Evolutionary conservation across 805 yeast species (phyloP).

Genomic region (Candida germanica): DNA sequence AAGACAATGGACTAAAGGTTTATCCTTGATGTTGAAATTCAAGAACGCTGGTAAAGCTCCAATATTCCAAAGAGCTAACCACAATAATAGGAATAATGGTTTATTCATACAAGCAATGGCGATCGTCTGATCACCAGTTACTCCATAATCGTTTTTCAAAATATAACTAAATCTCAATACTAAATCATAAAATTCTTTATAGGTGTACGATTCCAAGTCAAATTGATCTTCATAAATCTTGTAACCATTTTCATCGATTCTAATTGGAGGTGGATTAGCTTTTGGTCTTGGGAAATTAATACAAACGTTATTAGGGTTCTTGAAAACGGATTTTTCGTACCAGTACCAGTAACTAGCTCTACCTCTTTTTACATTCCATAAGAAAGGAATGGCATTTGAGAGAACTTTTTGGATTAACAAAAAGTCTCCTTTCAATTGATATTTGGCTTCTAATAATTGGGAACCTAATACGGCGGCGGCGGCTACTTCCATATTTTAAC

Average conservation of each 20-base stretch:
- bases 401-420: conserved; percentile 45
- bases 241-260: conserved; percentile 31
- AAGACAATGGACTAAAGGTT: conserved; percentile 77
- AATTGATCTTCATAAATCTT: conserved; percentile 54
- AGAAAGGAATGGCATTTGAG: conserved; percentile 40
- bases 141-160: conserved; percentile 59
- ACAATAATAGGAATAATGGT: conserved; percentile 72
- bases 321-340: conserved; percentile 55
- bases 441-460: conserved; percentile 46
- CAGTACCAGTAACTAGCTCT: conserved; percentile 66
- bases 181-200: conserved; percentile 62
- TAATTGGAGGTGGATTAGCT: conserved; percentile 23
- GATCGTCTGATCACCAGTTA: conserved; percentile 63
- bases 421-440: conserved; percentile 51
- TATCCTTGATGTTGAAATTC: conserved; percentile 73
- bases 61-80: conserved; percentile 87
- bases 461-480: conserved; percentile 44
- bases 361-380: conserved; percentile 31
- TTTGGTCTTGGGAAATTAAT: conserved; percentile 58
- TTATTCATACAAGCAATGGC: conserved; percentile 79
- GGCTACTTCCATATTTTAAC: conserved; percentile 31
- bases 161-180: conserved; percentile 65
- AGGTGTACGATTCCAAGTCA: conserved; percentile 61
- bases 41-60: conserved; percentile 89
- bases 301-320: conserved; percentile 53